Evolutionary conservation across 805 yeast species (phyloP), one percentile per base, ranked within the genome.

Genomic region (Yarrowia sp.): DNA sequence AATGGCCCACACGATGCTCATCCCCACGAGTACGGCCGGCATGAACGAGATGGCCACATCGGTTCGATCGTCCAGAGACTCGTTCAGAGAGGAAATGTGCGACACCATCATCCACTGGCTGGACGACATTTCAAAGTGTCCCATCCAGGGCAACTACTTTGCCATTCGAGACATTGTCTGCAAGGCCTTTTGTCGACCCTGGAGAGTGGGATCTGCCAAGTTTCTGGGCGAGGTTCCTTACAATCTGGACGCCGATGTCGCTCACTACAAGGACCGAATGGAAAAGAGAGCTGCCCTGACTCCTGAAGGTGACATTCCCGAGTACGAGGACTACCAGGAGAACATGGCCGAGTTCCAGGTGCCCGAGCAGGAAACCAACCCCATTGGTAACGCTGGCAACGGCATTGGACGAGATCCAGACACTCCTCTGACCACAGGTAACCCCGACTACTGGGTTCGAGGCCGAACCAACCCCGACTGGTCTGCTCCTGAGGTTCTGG

Each of bases 31-130:
- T 11, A 77, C 91, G 40, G 84, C 85, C 26, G 79, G 86, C 0
- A 87, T 91, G 59, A 53, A 53, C 0, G 92, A 92, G 0, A 79
- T 90, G 19, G 84, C 88, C 1, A 83, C 89, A 1, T 84, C 90
- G 59, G 87, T 92, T 15, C 79, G 91, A 68, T 85, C 87, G 66
- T 81, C 86, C 16, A 80, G 92, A 69, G 97, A 91, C 74, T 79
- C 85, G 8, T 89, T 90, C 74, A 80, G 95, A 66, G 97, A 92
- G 74, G 93, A 89, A 69, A 87, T 90, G 90, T 87, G 89, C 72
- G 87, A 85, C 50, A 92, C 88, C 70, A 86, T 91, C 19, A 75
- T 90, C 8, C 73, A 76, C n/a, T 89, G 95, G 92, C 75, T 91
- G 5, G 76, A 79, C 36, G 89, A 86, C 48, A 76, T 92, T 36